A percentile compares a stretch with the other conserved stretches of the same genome.
These are phyloP conservation scores for Pyrus hybrid DNA, from an alignment of 331 rosid genomes.

Conservation along the genomic window DNA sequence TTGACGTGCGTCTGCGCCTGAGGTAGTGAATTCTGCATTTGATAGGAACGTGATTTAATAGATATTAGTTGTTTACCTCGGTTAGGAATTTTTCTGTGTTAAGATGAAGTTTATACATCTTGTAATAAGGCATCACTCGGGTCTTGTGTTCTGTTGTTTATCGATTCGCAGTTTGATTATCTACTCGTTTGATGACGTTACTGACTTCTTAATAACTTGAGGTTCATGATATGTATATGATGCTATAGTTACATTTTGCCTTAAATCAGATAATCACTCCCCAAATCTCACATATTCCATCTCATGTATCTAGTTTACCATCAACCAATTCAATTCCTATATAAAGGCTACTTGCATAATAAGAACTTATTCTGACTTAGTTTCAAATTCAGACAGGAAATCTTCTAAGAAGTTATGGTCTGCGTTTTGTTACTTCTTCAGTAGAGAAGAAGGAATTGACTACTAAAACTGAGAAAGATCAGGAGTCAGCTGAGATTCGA, in stretches of 20 bases:
- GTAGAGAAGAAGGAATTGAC: conserved; percentile 57
- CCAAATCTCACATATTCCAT: background rate
- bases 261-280: background rate
- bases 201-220: background rate
- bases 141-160: background rate
- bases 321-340: background rate
- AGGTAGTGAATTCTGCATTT: background rate
- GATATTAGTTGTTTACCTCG: background rate
- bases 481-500: conserved; percentile 19
- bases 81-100: background rate
- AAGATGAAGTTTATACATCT: background rate
- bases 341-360: background rate
- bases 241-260: background rate
- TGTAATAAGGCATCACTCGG: background rate
- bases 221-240: background rate
- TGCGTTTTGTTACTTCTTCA: conserved; percentile 66
- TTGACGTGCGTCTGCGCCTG: background rate
- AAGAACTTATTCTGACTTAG: conserved; percentile 9
- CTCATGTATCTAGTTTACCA: background rate
- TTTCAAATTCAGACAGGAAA: conserved; percentile 59
- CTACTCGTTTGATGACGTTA: background rate
- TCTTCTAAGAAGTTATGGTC: conserved; percentile 46
- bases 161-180: background rate
- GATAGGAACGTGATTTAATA: background rate
- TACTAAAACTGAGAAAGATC: conserved; percentile 39